Conservation (phyloP, 1,139 yeast species). For the Saccharomycopsis phalli region DNA sequence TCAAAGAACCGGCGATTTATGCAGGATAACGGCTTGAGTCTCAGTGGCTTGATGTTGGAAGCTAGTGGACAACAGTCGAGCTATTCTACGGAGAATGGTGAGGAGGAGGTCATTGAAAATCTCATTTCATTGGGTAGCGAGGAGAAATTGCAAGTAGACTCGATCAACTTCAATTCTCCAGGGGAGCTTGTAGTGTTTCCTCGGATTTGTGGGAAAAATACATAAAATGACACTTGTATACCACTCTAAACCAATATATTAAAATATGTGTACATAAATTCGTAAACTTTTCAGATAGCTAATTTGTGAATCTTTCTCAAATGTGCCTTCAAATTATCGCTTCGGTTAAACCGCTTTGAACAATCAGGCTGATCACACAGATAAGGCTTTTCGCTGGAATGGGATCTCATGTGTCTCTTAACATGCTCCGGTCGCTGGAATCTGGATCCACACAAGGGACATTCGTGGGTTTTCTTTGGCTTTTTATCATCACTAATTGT, state of each 20-base stretch:
- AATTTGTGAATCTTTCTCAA: slow-evolving; percentile 48
- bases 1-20: not conserved
- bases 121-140: slow-evolving; percentile 19
- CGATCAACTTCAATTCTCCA: slow-evolving; percentile 6
- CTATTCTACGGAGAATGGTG: not conserved
- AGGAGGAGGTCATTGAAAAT: slow-evolving; percentile 7
- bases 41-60: not conserved
- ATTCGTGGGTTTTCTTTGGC: slow-evolving; percentile 54
- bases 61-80: not conserved
- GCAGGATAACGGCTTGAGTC: not conserved
- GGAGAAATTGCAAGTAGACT: slow-evolving; percentile 7
- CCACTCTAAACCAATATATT: too few species aligned
- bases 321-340: slow-evolving; percentile 62
- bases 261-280: not conserved
- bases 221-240: too few species aligned
- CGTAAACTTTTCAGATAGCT: slow-evolving; percentile 4
- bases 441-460: slow-evolving; percentile 66
- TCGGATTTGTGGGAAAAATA: not conserved
- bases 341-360: slow-evolving; percentile 67
- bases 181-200: slow-evolving; percentile 7
- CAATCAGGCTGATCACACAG: slow-evolving; percentile 67
- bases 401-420: slow-evolving; percentile 81
- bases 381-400: slow-evolving; percentile 80
- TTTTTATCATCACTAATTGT: slow-evolving; percentile 35
- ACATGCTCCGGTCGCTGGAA: slow-evolving; percentile 92